These are phyloP conservation scores for Gossypium schwendimanii DNA, from an alignment of 441 rosid species.

Conservation along the genomic window DNA sequence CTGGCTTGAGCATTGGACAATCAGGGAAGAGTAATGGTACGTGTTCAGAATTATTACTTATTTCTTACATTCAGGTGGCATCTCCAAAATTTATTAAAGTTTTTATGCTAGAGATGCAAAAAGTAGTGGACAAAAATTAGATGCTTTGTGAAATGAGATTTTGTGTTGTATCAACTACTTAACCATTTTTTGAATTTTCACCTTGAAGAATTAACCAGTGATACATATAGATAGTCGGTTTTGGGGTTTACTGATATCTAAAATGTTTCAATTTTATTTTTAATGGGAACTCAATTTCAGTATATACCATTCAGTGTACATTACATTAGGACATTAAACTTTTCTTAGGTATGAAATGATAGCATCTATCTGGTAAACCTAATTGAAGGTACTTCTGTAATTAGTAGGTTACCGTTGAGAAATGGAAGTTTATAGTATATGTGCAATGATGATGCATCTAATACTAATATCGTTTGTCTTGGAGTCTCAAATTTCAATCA, in stretches of 20 bases:
- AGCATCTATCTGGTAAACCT: constrained; percentile 2
- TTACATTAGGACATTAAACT: neutral
- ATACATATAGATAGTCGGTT: neutral
- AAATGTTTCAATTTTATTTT: neutral
- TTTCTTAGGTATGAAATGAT: constrained; percentile 1
- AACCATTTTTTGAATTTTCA: neutral
- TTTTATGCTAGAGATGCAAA: neutral
- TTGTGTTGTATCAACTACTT: neutral
- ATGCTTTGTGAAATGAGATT: neutral
- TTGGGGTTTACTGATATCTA: neutral
- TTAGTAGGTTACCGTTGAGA: neutral
- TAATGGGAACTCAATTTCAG: neutral
- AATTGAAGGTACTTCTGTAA: neutral
- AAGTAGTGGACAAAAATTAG: neutral
- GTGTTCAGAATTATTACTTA: neutral
- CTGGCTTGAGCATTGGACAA: constrained; percentile 26
- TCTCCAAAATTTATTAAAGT: neutral
- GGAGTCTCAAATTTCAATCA: neutral
- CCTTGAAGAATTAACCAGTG: neutral
- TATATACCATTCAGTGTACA: neutral
- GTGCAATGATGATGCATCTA: neutral
- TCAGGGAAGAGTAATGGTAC: neutral
- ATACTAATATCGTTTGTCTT: neutral
- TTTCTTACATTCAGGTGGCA: neutral
- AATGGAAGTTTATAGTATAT: neutral